phyloP scores from a whole-genome alignment of 495 filamentous ascomycete species.

The Baudoinia panamericana region DNA sequence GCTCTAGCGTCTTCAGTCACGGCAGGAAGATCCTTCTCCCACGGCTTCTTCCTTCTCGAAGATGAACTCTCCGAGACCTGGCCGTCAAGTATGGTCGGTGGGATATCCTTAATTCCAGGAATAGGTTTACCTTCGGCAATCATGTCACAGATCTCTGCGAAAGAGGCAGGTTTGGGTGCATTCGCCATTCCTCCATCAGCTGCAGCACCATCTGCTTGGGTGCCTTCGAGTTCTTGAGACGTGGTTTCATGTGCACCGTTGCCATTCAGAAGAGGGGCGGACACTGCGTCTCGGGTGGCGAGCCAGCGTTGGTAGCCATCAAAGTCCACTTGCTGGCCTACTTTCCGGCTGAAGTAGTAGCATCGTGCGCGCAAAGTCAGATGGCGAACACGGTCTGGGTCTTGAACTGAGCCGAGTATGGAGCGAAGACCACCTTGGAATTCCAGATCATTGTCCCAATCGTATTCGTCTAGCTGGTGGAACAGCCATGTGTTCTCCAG shows the following conservation, averaged over 20 bases:
- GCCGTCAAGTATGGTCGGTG: conserved; percentile 61
- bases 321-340: conserved; percentile 28
- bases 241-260: background rate
- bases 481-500: conserved; percentile 26
- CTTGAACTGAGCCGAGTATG: conserved; percentile 33
- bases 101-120: conserved; percentile 81
- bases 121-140: conserved; percentile 74
- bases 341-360: conserved; percentile 36
- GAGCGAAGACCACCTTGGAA: conserved; percentile 38
- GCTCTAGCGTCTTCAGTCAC: background rate
- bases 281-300: background rate
- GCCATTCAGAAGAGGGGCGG: background rate
- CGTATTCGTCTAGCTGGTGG: conserved; percentile 37
- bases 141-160: conserved; percentile 78
- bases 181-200: conserved; percentile 10
- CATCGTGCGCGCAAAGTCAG: conserved; percentile 36
- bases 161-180: conserved; percentile 65
- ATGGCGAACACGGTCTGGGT: conserved; percentile 32
- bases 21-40: conserved; percentile 43
- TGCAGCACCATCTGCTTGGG: background rate
- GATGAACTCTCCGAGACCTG: conserved; percentile 42
- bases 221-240: too few species aligned
- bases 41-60: conserved; percentile 57
- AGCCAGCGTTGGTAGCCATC: conserved; percentile 32
- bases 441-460: conserved; percentile 41